These are phyloP conservation scores for Lecanicillium sp. DNA, from an alignment of 2,329 filamentous ascomycete species.

Conservation along the genomic window DNA sequence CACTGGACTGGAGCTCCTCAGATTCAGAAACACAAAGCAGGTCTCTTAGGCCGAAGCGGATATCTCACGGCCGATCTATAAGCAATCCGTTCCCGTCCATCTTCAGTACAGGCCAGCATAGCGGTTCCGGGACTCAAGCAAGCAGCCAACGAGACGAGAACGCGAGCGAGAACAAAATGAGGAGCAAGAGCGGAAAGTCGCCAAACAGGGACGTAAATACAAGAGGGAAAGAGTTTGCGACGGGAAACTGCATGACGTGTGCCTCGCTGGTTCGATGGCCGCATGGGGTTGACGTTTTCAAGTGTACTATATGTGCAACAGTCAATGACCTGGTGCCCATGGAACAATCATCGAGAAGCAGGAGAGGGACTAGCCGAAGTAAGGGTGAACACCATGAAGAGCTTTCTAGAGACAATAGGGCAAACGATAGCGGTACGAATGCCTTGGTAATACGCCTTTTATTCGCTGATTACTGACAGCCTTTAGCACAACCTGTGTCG, in stretches of 20 bases:
- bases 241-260: slow-evolving; percentile 79
- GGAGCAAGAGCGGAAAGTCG: slow-evolving; percentile 17
- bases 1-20: slow-evolving; percentile 33
- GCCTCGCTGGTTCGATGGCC: slow-evolving; percentile 76
- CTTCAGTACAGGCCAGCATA: slow-evolving; percentile 37
- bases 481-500: slow-evolving; percentile 22
- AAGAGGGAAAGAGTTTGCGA: slow-evolving; percentile 49
- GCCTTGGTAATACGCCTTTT: neutral
- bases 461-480: neutral
- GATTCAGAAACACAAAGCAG: slow-evolving; percentile 24
- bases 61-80: slow-evolving; percentile 44
- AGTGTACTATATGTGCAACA: slow-evolving; percentile 76
- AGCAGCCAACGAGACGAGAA: slow-evolving; percentile 28
- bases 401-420: neutral
- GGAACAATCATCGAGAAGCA: slow-evolving; percentile 14
- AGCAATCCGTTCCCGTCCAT: slow-evolving; percentile 74
- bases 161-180: slow-evolving; percentile 28
- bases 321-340: slow-evolving; percentile 62
- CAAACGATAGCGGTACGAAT: slow-evolving; percentile 7
- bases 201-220: slow-evolving; percentile 14
- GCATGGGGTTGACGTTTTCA: slow-evolving; percentile 61
- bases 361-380: slow-evolving; percentile 13
- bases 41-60: slow-evolving; percentile 20
- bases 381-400: slow-evolving; percentile 14
- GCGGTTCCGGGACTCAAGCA: slow-evolving; percentile 6